phyloP scores from a whole-genome alignment of 2,329 filamentous ascomycete genomes.

The Aureobasidium sp. region DNA sequence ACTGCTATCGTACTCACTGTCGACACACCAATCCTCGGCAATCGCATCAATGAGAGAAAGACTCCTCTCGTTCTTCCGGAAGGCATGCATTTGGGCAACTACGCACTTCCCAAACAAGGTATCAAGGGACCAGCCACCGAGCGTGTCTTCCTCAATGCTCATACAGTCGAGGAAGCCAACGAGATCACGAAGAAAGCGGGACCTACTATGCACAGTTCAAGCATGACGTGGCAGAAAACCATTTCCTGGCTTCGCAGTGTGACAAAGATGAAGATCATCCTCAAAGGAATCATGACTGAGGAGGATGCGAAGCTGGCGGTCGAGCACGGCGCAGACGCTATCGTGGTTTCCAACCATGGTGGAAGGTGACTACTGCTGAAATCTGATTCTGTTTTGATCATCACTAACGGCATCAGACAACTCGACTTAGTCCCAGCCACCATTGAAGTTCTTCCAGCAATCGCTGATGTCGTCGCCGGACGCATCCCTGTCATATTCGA shows the following conservation, averaged over 20 bases:
- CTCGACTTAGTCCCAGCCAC: conserved; percentile 39
- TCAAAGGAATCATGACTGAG: conserved; percentile 34
- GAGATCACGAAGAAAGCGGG: conserved; percentile 1
- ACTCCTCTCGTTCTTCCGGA: conserved; percentile 15
- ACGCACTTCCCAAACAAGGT: neutral
- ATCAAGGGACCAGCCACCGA: neutral
- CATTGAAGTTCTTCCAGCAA: conserved; percentile 33
- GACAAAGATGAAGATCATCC: conserved; percentile 41
- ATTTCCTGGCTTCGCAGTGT: conserved; percentile 38
- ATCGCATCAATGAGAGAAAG: conserved; percentile 23
- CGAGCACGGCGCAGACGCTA: conserved; percentile 28
- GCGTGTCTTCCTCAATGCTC: neutral
- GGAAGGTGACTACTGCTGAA: too few relatives aligned
- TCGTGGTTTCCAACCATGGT: conserved; percentile 36
- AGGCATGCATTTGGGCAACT: conserved; percentile 19
- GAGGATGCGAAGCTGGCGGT: conserved; percentile 39
- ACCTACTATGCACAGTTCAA: conserved; percentile 14
- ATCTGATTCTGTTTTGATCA: too few relatives aligned
- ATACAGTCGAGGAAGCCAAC: conserved; percentile 2
- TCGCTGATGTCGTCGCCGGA: conserved; percentile 24
- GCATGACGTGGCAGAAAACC: conserved; percentile 36
- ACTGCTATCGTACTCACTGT: conserved; percentile 24
- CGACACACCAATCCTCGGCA: conserved; percentile 24
- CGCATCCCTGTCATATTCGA: conserved; percentile 51
- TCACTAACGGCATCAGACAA: too few relatives aligned